Evolutionary conservation across 768 basidiomycete species (phyloP).

Genomic region (Leccinellum albellum): DNA sequence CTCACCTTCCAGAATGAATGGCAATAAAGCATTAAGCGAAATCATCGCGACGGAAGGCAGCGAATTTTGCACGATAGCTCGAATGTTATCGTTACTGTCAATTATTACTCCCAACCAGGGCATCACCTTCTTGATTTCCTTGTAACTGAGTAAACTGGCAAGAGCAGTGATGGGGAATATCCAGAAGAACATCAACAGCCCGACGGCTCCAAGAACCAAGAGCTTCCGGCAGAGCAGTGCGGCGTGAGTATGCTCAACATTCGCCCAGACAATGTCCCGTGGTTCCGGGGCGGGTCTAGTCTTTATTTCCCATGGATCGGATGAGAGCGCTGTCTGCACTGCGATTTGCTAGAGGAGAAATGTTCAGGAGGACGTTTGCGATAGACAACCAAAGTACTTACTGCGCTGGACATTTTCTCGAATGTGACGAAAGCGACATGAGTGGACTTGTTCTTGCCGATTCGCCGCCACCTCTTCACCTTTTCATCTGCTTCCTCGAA

Average conservation of each 20-base stretch:
- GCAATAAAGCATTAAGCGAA: conserved; percentile 80
- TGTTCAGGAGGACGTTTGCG: not conserved
- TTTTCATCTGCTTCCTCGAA: conserved; percentile 82
- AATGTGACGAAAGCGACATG: conserved; percentile 93
- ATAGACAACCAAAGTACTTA: conserved; percentile 35
- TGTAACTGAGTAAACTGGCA: conserved; percentile 84
- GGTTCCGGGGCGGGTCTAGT: conserved; percentile 89
- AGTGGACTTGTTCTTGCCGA: conserved; percentile 76
- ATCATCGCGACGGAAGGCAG: conserved; percentile 90
- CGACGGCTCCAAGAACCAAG: conserved; percentile 67
- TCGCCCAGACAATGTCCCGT: conserved; percentile 92
- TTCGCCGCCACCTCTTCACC: conserved; percentile 68
- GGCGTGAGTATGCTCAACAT: conserved; percentile 65
- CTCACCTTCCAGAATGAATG: conserved; percentile 84
- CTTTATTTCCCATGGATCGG: conserved; percentile 58
- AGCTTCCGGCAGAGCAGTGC: conserved; percentile 63
- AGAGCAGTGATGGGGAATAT: conserved; percentile 84
- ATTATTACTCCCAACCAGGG: conserved; percentile 88
- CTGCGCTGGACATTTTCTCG: conserved; percentile 90
- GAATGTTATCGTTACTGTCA: conserved; percentile 72
- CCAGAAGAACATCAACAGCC: conserved; percentile 85
- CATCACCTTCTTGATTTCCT: conserved; percentile 86
- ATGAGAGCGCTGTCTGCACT: conserved; percentile 75
- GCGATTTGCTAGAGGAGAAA: conserved; percentile 68
- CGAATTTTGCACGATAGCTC: conserved; percentile 91